Percentiles rank a stretch among this genome's conserved stretches.
These are phyloP conservation scores for Phytophthora melonis DNA, from an alignment of 352 stramenopile species.

Conservation along the genomic window DNA sequence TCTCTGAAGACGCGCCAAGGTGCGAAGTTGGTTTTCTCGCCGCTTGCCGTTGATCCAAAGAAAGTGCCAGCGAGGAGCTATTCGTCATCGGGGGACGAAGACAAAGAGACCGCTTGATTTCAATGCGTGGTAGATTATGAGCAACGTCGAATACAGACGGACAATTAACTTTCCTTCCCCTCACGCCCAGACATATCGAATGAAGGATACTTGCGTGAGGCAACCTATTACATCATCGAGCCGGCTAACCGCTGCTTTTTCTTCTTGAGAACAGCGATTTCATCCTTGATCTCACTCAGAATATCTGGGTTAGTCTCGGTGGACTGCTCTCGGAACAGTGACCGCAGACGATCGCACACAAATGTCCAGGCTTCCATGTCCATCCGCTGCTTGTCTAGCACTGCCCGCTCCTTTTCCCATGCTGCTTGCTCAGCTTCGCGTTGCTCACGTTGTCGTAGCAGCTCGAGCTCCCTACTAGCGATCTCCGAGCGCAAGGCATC, in stretches of 20 bases:
- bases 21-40: conserved; percentile 56
- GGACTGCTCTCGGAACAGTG: conserved; percentile 40
- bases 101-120: conserved; percentile 10
- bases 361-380: conserved; percentile 47
- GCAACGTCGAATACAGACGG: conserved; percentile 7
- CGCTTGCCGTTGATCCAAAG: conserved; percentile 43
- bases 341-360: conserved; percentile 46
- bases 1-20: conserved; percentile 38
- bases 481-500: conserved; percentile 36
- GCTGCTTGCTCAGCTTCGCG: conserved; percentile 39
- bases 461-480: conserved; percentile 38
- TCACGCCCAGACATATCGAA: neutral
- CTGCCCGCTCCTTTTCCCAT: conserved; percentile 43
- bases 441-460: conserved; percentile 40
- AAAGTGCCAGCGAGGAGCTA: conserved; percentile 24
- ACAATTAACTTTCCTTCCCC: neutral
- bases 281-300: conserved; percentile 39
- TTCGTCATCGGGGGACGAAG: conserved; percentile 24
- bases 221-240: conserved; percentile 24
- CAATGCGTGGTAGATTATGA: conserved; percentile 9
- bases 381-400: conserved; percentile 43
- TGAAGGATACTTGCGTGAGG: neutral
- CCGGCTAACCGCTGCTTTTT: conserved; percentile 45
- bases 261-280: conserved; percentile 46
- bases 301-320: conserved; percentile 37